Conservation (phyloP, 306 rosid species). For the Hippophae tibetana region DNA sequence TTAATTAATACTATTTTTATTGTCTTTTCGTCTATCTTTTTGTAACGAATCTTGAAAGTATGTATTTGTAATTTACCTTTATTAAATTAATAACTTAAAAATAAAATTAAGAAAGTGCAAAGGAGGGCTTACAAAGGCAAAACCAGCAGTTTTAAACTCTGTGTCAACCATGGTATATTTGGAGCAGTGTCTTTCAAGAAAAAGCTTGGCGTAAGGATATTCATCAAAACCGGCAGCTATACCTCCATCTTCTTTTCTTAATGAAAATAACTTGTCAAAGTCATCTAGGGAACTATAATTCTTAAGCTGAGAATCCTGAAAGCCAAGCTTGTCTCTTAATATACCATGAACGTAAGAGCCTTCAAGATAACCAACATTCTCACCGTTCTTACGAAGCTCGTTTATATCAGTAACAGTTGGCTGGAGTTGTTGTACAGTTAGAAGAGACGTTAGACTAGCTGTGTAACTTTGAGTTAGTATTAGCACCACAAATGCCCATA, state of each 20-base stretch:
- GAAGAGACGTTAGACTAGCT: slow-evolving; percentile 53
- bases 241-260: slow-evolving; percentile 41
- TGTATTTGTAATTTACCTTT: too few relatives aligned
- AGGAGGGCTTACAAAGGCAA: slow-evolving; percentile 47
- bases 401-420: slow-evolving; percentile 36
- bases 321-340: slow-evolving; percentile 22
- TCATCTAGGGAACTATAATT: slow-evolving; percentile 18
- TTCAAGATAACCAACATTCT: slow-evolving; percentile 35
- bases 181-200: slow-evolving; percentile 35
- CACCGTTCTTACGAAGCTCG: slow-evolving; percentile 22
- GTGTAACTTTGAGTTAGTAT: slow-evolving; percentile 62
- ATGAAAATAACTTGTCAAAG: slow-evolving; percentile 30
- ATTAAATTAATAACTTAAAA: too few relatives aligned
- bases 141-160: slow-evolving; percentile 38
- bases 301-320: slow-evolving; percentile 29
- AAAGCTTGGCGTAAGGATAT: slow-evolving; percentile 28
- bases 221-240: slow-evolving; percentile 51
- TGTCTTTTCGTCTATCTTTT: not conserved
- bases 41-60: slow-evolving; percentile 21
- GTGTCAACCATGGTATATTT: slow-evolving; percentile 40
- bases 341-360: slow-evolving; percentile 36
- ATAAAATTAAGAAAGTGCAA: too few relatives aligned
- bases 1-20: too few relatives aligned
- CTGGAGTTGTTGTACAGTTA: slow-evolving; percentile 42
- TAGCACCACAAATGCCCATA: slow-evolving; percentile 55